Conservation (phyloP, 176 grass and related monocot genomes). For the Juncus inflexus region DNA sequence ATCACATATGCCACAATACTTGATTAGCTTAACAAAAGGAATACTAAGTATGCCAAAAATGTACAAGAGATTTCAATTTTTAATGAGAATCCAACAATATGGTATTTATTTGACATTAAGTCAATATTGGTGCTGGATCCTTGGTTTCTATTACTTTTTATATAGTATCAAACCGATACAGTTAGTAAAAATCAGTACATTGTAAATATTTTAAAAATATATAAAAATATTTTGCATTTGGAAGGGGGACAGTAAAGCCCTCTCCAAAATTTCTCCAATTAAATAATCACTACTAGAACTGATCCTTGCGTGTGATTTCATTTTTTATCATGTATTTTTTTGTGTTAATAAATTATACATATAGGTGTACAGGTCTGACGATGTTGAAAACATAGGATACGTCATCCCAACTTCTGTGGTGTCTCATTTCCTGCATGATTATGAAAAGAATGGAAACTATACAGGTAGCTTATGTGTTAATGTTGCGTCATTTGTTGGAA, state of each 20-base stretch:
- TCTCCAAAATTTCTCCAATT: not conserved
- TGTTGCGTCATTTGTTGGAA: not conserved
- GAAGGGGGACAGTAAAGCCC: no score
- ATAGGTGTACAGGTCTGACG: conserved; percentile 91
- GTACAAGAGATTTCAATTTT: conserved; percentile 3
- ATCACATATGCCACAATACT: not conserved
- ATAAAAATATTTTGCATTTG: no score
- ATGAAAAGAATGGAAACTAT: conserved; percentile 83
- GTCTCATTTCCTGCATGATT: conserved; percentile 97
- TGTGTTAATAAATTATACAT: conserved; percentile 60
- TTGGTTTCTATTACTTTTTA: not conserved
- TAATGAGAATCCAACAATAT: no score
- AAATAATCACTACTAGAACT: not conserved
- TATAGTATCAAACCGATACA: no score
- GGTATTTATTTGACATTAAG: not conserved
- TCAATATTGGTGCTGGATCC: conserved; percentile 5
- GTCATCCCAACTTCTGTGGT: conserved; percentile 97
- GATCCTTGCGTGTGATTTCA: conserved; percentile 3
- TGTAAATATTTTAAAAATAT: no score
- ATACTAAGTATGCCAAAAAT: conserved; percentile 8
- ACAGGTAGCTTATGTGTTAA: conserved; percentile 54
- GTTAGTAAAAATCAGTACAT: no score
- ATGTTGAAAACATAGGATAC: conserved; percentile 99
- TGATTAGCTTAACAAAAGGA: not conserved
- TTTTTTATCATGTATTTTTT: conserved; percentile 22